A percentile compares a stretch with the other conserved stretches of the same genome.
phyloP scores from a whole-genome alignment of 768 basidiomycete species.

The Leccinum fibrillosum region DNA sequence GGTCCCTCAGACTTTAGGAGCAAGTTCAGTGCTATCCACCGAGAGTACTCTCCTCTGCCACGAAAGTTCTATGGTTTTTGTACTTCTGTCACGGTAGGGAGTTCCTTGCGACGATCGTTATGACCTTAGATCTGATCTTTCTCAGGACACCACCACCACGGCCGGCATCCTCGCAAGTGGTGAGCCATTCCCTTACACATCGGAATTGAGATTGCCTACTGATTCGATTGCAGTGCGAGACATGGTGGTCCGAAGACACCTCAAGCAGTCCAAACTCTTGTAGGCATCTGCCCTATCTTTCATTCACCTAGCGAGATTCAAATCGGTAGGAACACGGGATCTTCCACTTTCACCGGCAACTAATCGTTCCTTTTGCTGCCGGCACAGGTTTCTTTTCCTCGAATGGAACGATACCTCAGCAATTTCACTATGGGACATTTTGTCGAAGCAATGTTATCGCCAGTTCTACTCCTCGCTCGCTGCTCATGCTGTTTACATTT shows the following conservation, averaged over 20 bases:
- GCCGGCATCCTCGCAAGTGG: constrained; percentile 76
- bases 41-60: constrained; percentile 71
- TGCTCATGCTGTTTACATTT: constrained; percentile 5
- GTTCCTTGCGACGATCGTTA: neutral
- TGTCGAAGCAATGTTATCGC: constrained; percentile 15
- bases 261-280: constrained; percentile 69
- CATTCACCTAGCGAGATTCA: neutral
- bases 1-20: constrained; percentile 55
- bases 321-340: constrained; percentile 5
- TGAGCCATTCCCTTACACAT: constrained; percentile 30
- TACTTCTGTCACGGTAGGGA: constrained; percentile 66
- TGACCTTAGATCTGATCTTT: neutral
- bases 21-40: constrained; percentile 73
- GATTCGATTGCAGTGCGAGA: constrained; percentile 54
- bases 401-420: constrained; percentile 1
- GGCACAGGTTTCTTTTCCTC: constrained; percentile 2
- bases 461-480: constrained; percentile 7
- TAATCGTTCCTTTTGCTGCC: constrained; percentile 4
- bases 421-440: constrained; percentile 5
- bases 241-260: constrained; percentile 78
- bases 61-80: constrained; percentile 78
- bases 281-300: constrained; percentile 31
- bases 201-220: neutral
- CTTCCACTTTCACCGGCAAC: neutral
- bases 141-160: constrained; percentile 67